phyloP scores from a whole-genome alignment of 768 basidiomycete genomes.

The Lactarius sanguifluus region DNA sequence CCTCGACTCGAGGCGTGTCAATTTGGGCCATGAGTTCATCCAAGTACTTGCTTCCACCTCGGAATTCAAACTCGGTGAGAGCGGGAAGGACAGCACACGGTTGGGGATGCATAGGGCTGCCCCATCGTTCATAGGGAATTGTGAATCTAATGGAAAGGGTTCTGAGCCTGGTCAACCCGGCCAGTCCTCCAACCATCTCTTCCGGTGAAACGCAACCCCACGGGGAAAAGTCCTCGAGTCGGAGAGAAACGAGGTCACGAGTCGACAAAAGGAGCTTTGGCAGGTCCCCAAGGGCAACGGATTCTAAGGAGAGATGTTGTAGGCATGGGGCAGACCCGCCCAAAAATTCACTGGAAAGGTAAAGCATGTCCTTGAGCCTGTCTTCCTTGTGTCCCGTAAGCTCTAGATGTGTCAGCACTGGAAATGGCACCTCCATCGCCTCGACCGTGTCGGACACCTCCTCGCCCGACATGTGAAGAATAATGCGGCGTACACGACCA shows the following conservation, averaged over 20 bases:
- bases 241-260: not conserved
- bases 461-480: not conserved
- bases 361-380: not conserved
- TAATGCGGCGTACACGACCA: not conserved
- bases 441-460: not conserved
- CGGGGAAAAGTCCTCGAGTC: rapidly evolving
- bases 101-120: not conserved
- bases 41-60: not conserved
- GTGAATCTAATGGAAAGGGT: not conserved
- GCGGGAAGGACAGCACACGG: not conserved
- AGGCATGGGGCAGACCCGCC: not conserved
- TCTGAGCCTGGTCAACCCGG: not conserved
- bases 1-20: not conserved
- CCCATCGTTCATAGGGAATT: not conserved
- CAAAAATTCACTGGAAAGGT: not conserved
- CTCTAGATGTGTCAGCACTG: not conserved
- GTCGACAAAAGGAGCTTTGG: not conserved
- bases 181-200: not conserved
- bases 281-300: not conserved
- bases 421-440: not conserved
- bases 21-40: not conserved
- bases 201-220: not conserved
- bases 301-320: not conserved
- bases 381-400: not conserved
- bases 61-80: not conserved